Evolutionary conservation across 73 alveolate genomes (phyloP).

Genomic region (Loxodes magnus): DNA sequence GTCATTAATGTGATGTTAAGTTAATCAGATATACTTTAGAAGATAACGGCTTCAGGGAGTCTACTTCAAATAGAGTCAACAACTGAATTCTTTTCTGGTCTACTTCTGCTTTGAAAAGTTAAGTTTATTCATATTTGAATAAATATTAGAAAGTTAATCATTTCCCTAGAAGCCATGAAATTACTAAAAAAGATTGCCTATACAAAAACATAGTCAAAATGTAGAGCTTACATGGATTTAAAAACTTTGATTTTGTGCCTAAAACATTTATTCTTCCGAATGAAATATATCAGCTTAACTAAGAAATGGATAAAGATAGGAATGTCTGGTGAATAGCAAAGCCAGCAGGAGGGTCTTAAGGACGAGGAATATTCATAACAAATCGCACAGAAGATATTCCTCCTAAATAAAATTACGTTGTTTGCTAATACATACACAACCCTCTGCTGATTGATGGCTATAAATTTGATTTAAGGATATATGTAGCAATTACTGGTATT

Average conservation of each 20-base stretch:
- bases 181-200: constrained; percentile 57
- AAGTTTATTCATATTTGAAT: constrained; percentile 23
- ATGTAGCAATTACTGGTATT: constrained; percentile 72
- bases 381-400: constrained; percentile 48
- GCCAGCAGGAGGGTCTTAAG: constrained; percentile 78
- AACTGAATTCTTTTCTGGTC: constrained; percentile 4
- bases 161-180: constrained; percentile 63
- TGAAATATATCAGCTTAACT: constrained; percentile 51
- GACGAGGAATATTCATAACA: constrained; percentile 65
- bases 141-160: constrained; percentile 55
- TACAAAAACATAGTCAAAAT: constrained; percentile 40
- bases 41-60: constrained; percentile 33
- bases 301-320: constrained; percentile 32
- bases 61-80: not conserved
- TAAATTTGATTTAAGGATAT: constrained; percentile 77
- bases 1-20: constrained; percentile 21
- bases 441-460: constrained; percentile 76
- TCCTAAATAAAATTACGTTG: constrained; percentile 39
- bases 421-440: constrained; percentile 61
- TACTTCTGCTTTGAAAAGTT: constrained; percentile 4
- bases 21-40: constrained; percentile 23
- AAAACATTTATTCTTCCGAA: constrained; percentile 56
- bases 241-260: constrained; percentile 52
- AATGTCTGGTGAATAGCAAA: constrained; percentile 48
- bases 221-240: constrained; percentile 47